These are phyloP conservation scores for Entomortierella lignicola DNA, from an alignment of 192 early-diverging fungal genomes.

Conservation along the genomic window DNA sequence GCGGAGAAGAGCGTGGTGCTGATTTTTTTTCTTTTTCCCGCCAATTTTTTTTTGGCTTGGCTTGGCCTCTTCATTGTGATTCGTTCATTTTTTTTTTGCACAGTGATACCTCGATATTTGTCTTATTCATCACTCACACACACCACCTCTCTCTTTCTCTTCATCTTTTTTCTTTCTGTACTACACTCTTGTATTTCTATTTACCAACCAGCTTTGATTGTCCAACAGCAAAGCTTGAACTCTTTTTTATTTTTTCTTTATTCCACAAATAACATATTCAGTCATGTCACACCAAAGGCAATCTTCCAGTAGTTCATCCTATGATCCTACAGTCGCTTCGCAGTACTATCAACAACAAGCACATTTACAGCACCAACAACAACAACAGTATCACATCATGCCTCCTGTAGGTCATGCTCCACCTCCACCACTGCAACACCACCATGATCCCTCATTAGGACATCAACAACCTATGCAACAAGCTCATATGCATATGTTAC, in stretches of 20 bases:
- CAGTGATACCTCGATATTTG: neutral
- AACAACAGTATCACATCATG: constrained; percentile 27
- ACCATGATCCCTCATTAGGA: constrained; percentile 20
- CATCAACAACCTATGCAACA: constrained; percentile 49
- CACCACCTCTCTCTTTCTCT: neutral
- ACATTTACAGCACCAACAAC: constrained; percentile 12
- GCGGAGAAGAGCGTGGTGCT: neutral
- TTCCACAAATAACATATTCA: neutral
- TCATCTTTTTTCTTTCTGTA: neutral
- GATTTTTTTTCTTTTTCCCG: neutral
- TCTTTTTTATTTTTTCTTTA: neutral
- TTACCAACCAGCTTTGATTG: neutral
- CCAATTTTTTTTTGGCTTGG: neutral
- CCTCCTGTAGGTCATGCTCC: constrained; percentile 12
- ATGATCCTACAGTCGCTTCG: constrained; percentile 18
- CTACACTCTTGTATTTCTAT: neutral
- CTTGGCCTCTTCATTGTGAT: too few relatives aligned
- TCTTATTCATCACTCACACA: neutral
- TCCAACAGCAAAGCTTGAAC: neutral
- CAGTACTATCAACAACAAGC: constrained; percentile 23
- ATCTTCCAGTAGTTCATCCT: constrained; percentile 24
- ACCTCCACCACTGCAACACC: constrained; percentile 34
- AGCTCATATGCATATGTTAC: constrained; percentile 41
- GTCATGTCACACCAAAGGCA: constrained; percentile 41
- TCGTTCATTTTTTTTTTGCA: neutral